Evolutionary conservation across 371 early-diverging fungal genomes (phyloP).

Genomic region (Mucor mucedo): DNA sequence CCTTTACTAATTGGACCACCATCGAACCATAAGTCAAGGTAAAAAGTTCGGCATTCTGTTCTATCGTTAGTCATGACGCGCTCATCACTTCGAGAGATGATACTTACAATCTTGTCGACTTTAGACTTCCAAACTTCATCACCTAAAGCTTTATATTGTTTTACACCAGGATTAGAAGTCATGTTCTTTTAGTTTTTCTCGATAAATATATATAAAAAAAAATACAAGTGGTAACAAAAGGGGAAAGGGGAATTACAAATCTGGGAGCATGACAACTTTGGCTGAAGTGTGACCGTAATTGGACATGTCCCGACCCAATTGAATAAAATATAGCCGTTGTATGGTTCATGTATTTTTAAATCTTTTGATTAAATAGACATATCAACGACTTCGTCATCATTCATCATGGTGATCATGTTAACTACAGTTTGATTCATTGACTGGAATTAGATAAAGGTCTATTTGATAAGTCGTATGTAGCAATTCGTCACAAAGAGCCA

Average conservation of each 20-base stretch:
- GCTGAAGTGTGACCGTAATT: neutral
- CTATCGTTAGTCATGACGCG: neutral
- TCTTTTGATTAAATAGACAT: too few species aligned
- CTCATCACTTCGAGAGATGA: neutral
- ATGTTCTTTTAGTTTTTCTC: constrained; percentile 18
- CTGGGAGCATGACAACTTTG: neutral
- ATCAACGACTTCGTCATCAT: too few species aligned
- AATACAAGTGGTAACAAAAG: neutral
- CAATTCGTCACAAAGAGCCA: too few species aligned
- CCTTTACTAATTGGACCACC: constrained; percentile 93
- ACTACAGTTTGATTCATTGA: too few species aligned
- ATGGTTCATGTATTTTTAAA: too few species aligned
- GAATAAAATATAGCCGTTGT: neutral
- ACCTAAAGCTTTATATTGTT: constrained; percentile 80
- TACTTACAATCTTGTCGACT: constrained; percentile 90
- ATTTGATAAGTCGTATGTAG: too few species aligned
- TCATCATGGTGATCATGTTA: too few species aligned
- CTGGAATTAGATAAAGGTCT: too few species aligned
- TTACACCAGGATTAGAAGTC: constrained; percentile 49
- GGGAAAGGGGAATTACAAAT: neutral
- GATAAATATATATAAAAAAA: neutral
- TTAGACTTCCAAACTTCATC: constrained; percentile 96
- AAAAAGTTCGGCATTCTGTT: constrained; percentile 93
- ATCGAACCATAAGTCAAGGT: constrained; percentile 97
- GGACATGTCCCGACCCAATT: neutral